Evolutionary conservation across 169 alveolate genomes (phyloP), one percentile per base, ranked within the genome.

Genomic region (Eimeria necatrix): DNA sequence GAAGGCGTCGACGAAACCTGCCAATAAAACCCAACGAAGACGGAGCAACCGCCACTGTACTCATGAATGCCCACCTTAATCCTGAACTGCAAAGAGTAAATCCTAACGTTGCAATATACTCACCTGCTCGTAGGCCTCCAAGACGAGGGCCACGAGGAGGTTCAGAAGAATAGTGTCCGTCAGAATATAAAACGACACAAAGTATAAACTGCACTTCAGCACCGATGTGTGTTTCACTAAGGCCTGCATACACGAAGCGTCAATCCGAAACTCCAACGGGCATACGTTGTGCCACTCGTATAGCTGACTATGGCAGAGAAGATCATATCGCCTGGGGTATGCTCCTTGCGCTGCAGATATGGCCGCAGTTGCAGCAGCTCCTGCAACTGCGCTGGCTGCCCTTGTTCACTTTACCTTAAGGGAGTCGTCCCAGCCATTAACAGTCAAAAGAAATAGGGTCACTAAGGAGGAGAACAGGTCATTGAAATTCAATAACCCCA

Each of bases 351-450:
- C 41, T 32, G 41, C 41, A 32, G 41, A 32, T 32, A 32, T 32
- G 2, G 41, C 41, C 41, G 41, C 41, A 32, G 41, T 32, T 32
- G 41, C 41, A 32, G 41, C 41, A 32, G 41, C 41, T 32, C 41
- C 41, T 32, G 0, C 41, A 32, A 2, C 41, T 32, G 41, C 41
- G 2, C 3, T 32, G 41, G 3, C 41, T 32, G 41, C 41, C 41
- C 41, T 32, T 32, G 41, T 32, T 32, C 85, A 4, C 52, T 80
- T 46, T 22, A 93, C 95, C 93, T 93, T 68, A 26, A 93, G 93
- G 9, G 95, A 48, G 84, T 78, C 89, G 26, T 93, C 93, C 95
- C 95, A 93, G 59, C 95, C 95, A 48, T 93, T 93, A 52, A 93
- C 93, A 4, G 81, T 93, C 49, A 93, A 85, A 4, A 93, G 59